Conservation (phyloP, 1,284 basidiomycete genomes). For the Hortiboletus rubellus region DNA sequence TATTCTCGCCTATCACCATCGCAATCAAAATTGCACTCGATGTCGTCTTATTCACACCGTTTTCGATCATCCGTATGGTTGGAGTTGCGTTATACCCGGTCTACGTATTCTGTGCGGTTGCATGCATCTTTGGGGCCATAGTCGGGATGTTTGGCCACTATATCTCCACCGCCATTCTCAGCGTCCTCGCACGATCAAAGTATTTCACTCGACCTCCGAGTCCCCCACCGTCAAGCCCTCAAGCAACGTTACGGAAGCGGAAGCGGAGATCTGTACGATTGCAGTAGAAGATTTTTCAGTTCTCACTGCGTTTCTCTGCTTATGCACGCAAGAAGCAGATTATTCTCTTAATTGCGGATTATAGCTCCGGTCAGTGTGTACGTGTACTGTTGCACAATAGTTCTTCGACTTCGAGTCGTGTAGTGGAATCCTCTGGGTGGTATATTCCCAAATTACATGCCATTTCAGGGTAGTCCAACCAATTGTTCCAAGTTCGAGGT, state of each 20-base stretch:
- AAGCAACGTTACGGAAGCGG: constrained; percentile 23
- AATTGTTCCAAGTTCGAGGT: too few species aligned
- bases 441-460: too few species aligned
- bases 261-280: constrained; percentile 27
- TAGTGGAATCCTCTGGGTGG: background rate
- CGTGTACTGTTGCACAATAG: background rate
- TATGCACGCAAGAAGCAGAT: background rate
- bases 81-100: constrained; percentile 55
- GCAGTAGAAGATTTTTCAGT: constrained; percentile 13
- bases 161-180: constrained; percentile 19
- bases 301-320: background rate
- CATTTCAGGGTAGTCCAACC: too few species aligned
- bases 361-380: background rate
- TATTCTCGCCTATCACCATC: constrained; percentile 51
- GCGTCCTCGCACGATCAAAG: constrained; percentile 13
- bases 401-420: background rate
- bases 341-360: background rate
- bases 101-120: constrained; percentile 60
- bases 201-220: constrained; percentile 13
- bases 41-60: constrained; percentile 48
- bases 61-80: constrained; percentile 39
- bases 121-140: constrained; percentile 52
- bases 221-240: constrained; percentile 7
- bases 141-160: constrained; percentile 50
- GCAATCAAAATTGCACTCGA: constrained; percentile 45